phyloP scores from a whole-genome alignment of 1,284 basidiomycete genomes.

The Apiotrichum mycotoxinovorans region DNA sequence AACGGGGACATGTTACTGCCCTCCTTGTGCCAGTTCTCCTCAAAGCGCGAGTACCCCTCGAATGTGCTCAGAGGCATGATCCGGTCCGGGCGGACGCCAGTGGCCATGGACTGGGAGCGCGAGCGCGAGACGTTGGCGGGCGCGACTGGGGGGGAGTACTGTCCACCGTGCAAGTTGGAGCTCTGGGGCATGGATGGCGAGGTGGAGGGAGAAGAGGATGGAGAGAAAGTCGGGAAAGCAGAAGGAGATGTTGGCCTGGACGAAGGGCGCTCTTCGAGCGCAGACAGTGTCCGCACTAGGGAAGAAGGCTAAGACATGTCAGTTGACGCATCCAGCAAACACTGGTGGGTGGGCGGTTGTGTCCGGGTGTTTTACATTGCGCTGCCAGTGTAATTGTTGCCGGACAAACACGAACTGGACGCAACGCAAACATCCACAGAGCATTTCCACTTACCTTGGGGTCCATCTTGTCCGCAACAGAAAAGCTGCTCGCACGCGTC shows the following conservation, averaged over 20 bases:
- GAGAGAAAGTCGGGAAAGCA: conserved; percentile 46
- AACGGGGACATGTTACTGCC: conserved; percentile 46
- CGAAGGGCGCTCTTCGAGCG: conserved; percentile 38
- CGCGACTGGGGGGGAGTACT: conserved; percentile 41
- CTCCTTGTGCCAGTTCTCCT: conserved; percentile 32
- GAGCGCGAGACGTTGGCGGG: conserved; percentile 42
- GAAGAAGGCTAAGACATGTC: conserved; percentile 28
- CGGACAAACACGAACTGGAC: background rate
- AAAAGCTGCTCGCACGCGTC: conserved; percentile 45
- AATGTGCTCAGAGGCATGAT: conserved; percentile 34
- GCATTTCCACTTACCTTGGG: conserved; percentile 8
- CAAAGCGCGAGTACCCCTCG: conserved; percentile 25
- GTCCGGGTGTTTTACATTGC: no score
- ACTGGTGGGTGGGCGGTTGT: background rate
- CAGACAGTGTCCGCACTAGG: conserved; percentile 38
- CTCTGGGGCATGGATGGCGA: conserved; percentile 23
- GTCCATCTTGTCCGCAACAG: conserved; percentile 22
- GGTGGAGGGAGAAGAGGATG: conserved; percentile 36
- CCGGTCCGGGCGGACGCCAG: conserved; percentile 39
- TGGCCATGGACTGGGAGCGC: conserved; percentile 42
- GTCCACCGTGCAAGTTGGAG: conserved; percentile 13
- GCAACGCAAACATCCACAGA: background rate
- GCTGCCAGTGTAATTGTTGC: background rate
- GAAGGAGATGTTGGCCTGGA: conserved; percentile 37
- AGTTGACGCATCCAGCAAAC: conserved; percentile 1